Conservation (phyloP, 495 filamentous ascomycete species). For the Melanomma pulvis-pyrius region DNA sequence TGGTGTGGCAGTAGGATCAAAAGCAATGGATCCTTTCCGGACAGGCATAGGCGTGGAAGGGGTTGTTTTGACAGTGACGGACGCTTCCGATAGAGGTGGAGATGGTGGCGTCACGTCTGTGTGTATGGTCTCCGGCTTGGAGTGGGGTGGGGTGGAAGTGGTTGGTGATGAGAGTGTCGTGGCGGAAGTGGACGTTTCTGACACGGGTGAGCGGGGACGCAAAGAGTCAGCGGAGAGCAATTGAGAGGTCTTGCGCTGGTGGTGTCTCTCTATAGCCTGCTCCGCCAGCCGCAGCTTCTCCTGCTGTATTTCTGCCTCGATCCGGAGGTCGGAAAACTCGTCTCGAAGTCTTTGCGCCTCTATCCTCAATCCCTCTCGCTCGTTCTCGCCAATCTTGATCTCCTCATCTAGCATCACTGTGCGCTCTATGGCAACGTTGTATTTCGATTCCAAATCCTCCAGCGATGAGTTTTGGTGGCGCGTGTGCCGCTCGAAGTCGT, state of each 20-base stretch:
- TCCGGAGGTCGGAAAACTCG: conserved; percentile 87
- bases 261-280: conserved; percentile 54
- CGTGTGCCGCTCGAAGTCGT: conserved; percentile 96
- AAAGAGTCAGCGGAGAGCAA: conserved; percentile 48
- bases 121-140: conserved; percentile 71
- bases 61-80: conserved; percentile 35
- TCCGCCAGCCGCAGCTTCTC: conserved; percentile 82
- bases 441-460: conserved; percentile 96
- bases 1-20: conserved; percentile 54
- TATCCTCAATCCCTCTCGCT: conserved; percentile 83
- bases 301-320: conserved; percentile 91
- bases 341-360: conserved; percentile 85
- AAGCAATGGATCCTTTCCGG: conserved; percentile 38
- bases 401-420: conserved; percentile 94
- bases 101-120: conserved; percentile 61
- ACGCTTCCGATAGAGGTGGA: conserved; percentile 54
- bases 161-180: conserved; percentile 48
- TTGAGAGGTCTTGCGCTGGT: conserved; percentile 53
- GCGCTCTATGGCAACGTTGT: conserved; percentile 89
- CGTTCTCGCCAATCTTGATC: conserved; percentile 83
- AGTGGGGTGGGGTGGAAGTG: conserved; percentile 57
- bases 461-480: conserved; percentile 91
- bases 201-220: conserved; percentile 50
- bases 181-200: conserved; percentile 51
- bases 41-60: conserved; percentile 51